Evolutionary conservation across 2,329 filamentous ascomycete species (phyloP).

Genomic region (Aschersonia sp.): DNA sequence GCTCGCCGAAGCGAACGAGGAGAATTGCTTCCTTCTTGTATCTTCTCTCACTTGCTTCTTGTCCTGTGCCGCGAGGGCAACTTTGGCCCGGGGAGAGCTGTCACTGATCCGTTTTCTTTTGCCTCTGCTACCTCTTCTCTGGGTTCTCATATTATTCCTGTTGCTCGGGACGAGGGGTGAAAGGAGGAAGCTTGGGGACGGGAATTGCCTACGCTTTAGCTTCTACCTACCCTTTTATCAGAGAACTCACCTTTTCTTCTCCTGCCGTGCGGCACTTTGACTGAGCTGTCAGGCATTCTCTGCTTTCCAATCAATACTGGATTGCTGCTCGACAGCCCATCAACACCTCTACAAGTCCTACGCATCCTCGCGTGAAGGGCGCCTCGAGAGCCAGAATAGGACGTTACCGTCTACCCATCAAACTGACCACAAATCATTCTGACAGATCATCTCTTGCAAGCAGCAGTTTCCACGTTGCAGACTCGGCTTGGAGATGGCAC

Average conservation of each 20-base stretch:
- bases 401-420: too few relatives aligned
- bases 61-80: neutral
- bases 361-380: too few relatives aligned
- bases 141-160: neutral
- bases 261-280: conserved; percentile 4
- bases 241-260: conserved; percentile 7
- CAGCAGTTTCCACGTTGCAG: too few relatives aligned
- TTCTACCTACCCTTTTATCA: conserved; percentile 9
- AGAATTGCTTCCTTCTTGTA: too few relatives aligned
- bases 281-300: conserved; percentile 1
- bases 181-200: neutral
- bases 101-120: neutral
- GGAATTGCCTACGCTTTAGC: conserved; percentile 6
- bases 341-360: too few relatives aligned
- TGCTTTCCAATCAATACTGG: too few relatives aligned
- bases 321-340: too few relatives aligned
- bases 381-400: too few relatives aligned
- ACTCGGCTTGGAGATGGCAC: conserved; percentile 36
- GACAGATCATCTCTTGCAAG: too few relatives aligned
- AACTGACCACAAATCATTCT: too few relatives aligned
- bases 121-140: neutral
- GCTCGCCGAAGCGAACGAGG: too few relatives aligned
- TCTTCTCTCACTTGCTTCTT: neutral
- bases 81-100: neutral
- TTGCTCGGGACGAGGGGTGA: neutral